Evolutionary conservation across 306 rosid genomes (phyloP).

Genomic region (Cucurbita moschata): DNA sequence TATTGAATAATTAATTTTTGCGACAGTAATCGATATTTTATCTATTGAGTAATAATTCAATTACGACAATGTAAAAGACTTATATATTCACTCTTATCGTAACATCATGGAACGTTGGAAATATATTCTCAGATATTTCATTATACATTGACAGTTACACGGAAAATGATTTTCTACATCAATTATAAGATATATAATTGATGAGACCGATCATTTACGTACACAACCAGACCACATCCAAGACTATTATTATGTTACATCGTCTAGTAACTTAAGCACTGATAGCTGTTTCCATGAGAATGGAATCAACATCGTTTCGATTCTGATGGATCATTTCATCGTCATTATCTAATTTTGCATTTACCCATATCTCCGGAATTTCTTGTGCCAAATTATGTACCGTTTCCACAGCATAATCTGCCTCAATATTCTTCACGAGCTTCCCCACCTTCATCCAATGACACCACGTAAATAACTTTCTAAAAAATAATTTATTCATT

Average conservation of each 20-base stretch:
- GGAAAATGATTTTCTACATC: no score
- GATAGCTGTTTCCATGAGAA: constrained; percentile 27
- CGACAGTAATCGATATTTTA: no score
- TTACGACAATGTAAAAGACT: no score
- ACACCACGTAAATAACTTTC: not conserved
- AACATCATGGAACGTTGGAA: no score
- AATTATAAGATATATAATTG: not conserved
- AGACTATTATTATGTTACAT: not conserved
- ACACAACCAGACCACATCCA: not conserved
- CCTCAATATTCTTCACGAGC: constrained; percentile 30
- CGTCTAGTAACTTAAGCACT: constrained; percentile 29
- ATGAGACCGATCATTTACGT: not conserved
- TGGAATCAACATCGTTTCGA: constrained; percentile 43
- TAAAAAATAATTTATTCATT: no score
- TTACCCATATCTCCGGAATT: constrained; percentile 50
- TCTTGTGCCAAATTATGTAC: constrained; percentile 28
- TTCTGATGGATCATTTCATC: constrained; percentile 22
- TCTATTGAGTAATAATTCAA: no score
- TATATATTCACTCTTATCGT: no score
- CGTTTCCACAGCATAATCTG: constrained; percentile 43
- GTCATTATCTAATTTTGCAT: constrained; percentile 9
- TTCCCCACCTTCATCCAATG: constrained; percentile 44
- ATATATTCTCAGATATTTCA: no score
- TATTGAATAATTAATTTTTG: no score
- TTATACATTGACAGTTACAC: no score